phyloP scores from a whole-genome alignment of 306 rosid species.

The Citrullus mucosospermus region DNA sequence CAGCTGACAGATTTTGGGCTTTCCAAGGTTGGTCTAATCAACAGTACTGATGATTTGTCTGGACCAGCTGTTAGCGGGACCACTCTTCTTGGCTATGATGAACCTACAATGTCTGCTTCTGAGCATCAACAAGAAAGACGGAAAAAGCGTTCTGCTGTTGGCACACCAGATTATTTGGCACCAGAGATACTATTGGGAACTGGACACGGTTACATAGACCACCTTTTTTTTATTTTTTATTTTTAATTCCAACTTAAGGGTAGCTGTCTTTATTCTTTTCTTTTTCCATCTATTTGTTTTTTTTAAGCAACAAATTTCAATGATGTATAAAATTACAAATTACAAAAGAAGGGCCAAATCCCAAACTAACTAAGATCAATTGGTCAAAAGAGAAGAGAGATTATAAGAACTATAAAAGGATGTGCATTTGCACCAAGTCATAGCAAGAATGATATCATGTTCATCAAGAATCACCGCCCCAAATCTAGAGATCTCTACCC shows the following conservation, averaged over 20 bases:
- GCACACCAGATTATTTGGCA: slow-evolving; percentile 98
- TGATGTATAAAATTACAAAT: too few species aligned
- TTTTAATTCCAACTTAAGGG: too few species aligned
- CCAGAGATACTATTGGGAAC: slow-evolving; percentile 99
- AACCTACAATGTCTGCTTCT: slow-evolving; percentile 37
- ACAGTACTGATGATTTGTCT: slow-evolving; percentile 96
- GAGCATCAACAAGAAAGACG: slow-evolving; percentile 79
- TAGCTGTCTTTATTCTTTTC: background rate
- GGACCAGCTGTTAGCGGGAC: slow-evolving; percentile 87
- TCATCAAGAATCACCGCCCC: too few species aligned
- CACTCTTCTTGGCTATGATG: slow-evolving; percentile 68
- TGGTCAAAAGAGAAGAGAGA: too few species aligned
- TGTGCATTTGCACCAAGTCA: too few species aligned
- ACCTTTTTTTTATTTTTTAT: background rate
- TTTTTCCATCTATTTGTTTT: too few species aligned
- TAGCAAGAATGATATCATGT: too few species aligned
- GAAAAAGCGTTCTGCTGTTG: slow-evolving; percentile 95
- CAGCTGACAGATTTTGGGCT: slow-evolving; percentile 98
- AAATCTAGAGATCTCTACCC: too few species aligned
- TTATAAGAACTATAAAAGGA: too few species aligned
- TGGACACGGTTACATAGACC: slow-evolving; percentile 89
- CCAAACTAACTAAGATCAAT: too few species aligned
- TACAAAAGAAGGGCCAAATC: too few species aligned
- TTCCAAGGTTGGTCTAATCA: slow-evolving; percentile 97
- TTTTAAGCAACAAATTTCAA: too few species aligned